Evolutionary conservation across 169 alveolate species (phyloP).

Genomic region (Cryptosporidium canis): DNA sequence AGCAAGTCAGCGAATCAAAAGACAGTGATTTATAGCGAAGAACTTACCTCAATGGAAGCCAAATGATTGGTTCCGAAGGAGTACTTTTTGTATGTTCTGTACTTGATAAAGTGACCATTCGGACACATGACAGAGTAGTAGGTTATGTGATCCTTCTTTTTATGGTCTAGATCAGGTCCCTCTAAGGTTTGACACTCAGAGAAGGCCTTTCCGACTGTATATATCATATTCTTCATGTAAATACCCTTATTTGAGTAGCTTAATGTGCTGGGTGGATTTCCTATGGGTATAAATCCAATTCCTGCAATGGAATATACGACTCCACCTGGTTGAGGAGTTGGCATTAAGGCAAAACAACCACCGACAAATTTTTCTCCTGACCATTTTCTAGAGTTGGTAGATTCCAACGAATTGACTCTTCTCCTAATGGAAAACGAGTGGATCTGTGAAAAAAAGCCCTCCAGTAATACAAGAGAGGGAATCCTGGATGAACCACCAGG

Average conservation of each 20-base stretch:
- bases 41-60: slow-evolving; percentile 73
- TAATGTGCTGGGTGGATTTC: background rate
- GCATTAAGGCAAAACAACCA: slow-evolving; percentile 52
- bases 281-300: slow-evolving; percentile 43
- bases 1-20: background rate
- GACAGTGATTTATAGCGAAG: background rate
- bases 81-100: slow-evolving; percentile 35
- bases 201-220: slow-evolving; percentile 3
- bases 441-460: slow-evolving; percentile 25
- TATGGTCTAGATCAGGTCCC: slow-evolving; percentile 42
- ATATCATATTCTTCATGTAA: slow-evolving; percentile 32
- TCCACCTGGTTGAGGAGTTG: slow-evolving; percentile 55
- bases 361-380: slow-evolving; percentile 58
- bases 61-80: slow-evolving; percentile 46
- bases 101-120: slow-evolving; percentile 45
- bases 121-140: slow-evolving; percentile 66
- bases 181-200: slow-evolving; percentile 53
- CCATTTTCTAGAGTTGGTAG: slow-evolving; percentile 41
- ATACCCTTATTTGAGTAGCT: slow-evolving; percentile 36
- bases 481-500: background rate
- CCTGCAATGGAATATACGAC: slow-evolving; percentile 54
- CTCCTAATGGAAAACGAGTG: slow-evolving; percentile 34
- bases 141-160: background rate
- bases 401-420: slow-evolving; percentile 25
- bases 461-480: slow-evolving; percentile 50